Percentiles rank a stretch among this genome's conserved stretches.
Evolutionary conservation across 2,329 filamentous ascomycete genomes (phyloP).

Genomic region (Alternaria brassicicola): DNA sequence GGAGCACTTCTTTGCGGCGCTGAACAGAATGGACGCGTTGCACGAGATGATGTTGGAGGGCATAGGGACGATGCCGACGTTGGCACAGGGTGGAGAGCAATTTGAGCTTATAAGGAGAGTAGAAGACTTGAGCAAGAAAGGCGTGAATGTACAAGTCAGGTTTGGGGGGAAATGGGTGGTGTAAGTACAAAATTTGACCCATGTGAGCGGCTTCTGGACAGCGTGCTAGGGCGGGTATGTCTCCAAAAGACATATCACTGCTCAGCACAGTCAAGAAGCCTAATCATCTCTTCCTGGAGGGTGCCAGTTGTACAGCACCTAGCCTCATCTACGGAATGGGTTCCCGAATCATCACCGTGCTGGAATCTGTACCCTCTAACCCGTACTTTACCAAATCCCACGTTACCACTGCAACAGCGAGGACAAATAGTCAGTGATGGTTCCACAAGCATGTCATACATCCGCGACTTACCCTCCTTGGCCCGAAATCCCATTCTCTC

Average conservation of each 20-base stretch:
- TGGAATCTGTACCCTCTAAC: constrained; percentile 31
- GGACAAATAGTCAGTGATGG: not conserved
- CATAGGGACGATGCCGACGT: not conserved
- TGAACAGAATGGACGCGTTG: constrained; percentile 3
- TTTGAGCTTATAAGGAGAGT: constrained; percentile 8
- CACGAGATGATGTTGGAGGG: not conserved
- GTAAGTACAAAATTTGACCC: not conserved
- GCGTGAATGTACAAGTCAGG: not conserved
- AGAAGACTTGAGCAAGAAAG: not conserved
- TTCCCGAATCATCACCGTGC: constrained; percentile 41
- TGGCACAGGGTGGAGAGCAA: not conserved
- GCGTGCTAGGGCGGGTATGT: not conserved
- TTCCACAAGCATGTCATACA: not conserved
- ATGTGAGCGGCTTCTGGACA: not conserved
- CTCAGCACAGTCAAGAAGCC: not conserved
- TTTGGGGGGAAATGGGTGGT: not conserved
- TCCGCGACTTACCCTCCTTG: not conserved
- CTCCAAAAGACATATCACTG: not conserved
- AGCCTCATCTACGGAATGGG: constrained; percentile 3
- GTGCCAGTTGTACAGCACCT: not conserved
- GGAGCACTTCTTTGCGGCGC: constrained; percentile 1
- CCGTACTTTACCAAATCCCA: constrained; percentile 43
- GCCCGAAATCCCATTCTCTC: constrained; percentile 35
- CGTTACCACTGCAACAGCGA: constrained; percentile 9
- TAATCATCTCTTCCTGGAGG: not conserved